Base-by-base conservation (phyloP, 2,329 filamentous ascomycete genomes). In the Alternaria postmessia region DNA sequence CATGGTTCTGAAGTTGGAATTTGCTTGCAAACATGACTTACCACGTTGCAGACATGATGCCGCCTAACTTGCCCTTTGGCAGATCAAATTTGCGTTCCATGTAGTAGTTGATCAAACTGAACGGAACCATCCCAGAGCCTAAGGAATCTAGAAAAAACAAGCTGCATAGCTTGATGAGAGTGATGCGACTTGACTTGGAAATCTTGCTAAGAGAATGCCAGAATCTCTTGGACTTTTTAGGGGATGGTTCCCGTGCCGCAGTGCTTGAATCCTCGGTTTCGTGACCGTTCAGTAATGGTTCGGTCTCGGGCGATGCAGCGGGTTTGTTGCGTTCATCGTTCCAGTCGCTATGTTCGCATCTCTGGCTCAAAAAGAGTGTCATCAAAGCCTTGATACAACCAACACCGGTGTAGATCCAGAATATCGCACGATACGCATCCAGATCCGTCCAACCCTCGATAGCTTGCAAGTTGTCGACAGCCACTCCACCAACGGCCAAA, bases 71-170 rank as follows among this genome's bases (percentile, higher is more conserved):
- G 1, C 82, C 81, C 66, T 86, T 83, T 3, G 82, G 78, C 4
- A 87, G 77, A 34, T 79, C 68, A 65, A 88, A 88, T 62, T 87
- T 87, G 46, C 83, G 82, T 67, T 88, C 83, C 74, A 85, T 86
- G 72, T 86, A 87, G 57, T 83, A 87, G 64, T 87, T 84, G 32
- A 80, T 67, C 8, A 76, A 56, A 9, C 78, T 77, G 67, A 77
- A 79, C 16, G 77, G 86, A 4, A 88, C 89, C 73, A 94, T 84
- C 2, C 91, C 91, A 1, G 88, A 89, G 1, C 89, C 90, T 57
- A 93, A 85, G 0, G 88, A 86, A 73, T 93, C 91, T 6, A 93
- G 70, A 1, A 84, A 85, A 67, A 93, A 90, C 1, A 94, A 80
- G 7, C 90, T 76, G 70, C 88, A 90, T 0, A 94, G 81, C 51